Evolutionary conservation across 2,329 filamentous ascomycete genomes (phyloP), one percentile per base, ranked within the genome.

Genomic region (Ilyonectria robusta): DNA sequence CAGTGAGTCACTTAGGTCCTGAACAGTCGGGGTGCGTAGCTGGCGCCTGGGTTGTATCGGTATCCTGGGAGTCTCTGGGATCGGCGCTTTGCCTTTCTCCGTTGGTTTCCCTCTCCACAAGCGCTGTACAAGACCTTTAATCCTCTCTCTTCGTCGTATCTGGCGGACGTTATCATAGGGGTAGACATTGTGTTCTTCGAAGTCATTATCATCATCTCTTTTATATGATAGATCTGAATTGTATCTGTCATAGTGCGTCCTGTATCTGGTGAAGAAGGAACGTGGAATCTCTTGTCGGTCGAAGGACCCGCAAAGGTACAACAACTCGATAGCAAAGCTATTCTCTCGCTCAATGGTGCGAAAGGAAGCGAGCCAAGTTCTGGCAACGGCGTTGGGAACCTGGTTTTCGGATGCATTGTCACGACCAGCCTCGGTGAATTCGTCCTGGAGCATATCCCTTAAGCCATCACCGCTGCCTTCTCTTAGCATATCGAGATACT

Each of bases 341-440:
- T 59, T 48, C 13, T 31, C 23, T 37, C 19, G 17, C n/a, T 59
- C 56, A 29, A 47, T 40, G 8, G 40, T 29, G n/a, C n/a, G 33
- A 15, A 44, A 57, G 13, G 54, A 57, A 21, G 31, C 54, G 3
- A 44, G 21, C 54, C 54, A 57, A 3, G 37, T 57, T 21, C n/a
- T 46, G 10, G 54, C 54, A 37, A 57, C 54, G 21, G 54, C 54
- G 23, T 57, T 57, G 37, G 54, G 54, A 17, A 57, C 37, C 11
- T 40, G 54, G 17, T 42, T 21, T 7, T n/a, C 21, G 7, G 21
- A 21, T 44, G 9, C 54, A 4, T 17, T 37, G 35, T 44, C 19
- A 8, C 54, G 35, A 10, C 37, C 21, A 44, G 21, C 10, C 10
- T 44, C 54, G 2, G 19, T 29, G 35, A 44, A 21, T 17, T 57